Evolutionary conservation across 1,284 basidiomycete species (phyloP).

Genomic region (Crocinoboletus sp.): DNA sequence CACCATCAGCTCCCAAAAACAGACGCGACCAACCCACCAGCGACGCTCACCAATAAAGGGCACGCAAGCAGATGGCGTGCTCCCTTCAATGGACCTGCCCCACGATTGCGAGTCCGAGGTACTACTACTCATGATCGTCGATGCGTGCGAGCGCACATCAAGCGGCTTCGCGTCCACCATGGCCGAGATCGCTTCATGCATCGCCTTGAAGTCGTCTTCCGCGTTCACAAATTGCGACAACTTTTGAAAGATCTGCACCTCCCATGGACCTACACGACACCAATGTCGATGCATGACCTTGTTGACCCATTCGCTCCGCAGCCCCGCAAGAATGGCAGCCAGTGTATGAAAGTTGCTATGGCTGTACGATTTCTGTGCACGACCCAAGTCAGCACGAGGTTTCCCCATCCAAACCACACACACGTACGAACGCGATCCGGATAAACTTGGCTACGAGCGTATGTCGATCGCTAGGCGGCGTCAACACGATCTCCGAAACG

Average conservation of each 20-base stretch:
- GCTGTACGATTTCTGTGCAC: constrained; percentile 73
- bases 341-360: constrained; percentile 79
- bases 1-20: background rate
- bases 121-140: constrained; percentile 46
- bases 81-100: constrained; percentile 44
- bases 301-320: constrained; percentile 70
- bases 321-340: constrained; percentile 76
- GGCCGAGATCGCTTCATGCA: constrained; percentile 61
- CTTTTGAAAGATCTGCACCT: constrained; percentile 73
- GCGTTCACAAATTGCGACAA: constrained; percentile 67
- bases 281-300: constrained; percentile 66
- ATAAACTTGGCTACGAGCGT: constrained; percentile 77
- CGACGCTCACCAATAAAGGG: constrained; percentile 68
- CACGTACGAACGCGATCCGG: constrained; percentile 78
- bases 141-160: constrained; percentile 44
- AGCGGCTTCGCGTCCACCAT: constrained; percentile 62
- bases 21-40: background rate
- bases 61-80: constrained; percentile 52
- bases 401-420: background rate
- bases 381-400: constrained; percentile 6
- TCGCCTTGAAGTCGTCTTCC: constrained; percentile 70
- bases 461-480: constrained; percentile 62
- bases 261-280: constrained; percentile 66
- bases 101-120: constrained; percentile 34
- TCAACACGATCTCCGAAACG: constrained; percentile 72